Evolutionary conservation across 2,329 filamentous ascomycete species (phyloP).

Genomic region (Ophidiomyces ophidiicola): DNA sequence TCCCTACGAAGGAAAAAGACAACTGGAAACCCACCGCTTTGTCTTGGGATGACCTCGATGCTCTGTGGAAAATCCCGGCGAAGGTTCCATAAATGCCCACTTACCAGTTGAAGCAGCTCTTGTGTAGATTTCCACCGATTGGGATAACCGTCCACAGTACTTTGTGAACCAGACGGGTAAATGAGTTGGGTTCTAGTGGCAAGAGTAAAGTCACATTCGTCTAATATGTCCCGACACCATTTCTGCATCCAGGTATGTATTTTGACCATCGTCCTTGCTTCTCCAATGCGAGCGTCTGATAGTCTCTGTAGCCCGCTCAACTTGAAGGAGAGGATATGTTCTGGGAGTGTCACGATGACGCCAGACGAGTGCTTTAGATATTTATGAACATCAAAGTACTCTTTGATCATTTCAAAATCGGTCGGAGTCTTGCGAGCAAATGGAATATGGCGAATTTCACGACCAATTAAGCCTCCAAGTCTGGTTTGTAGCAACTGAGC

Average conservation of each 20-base stretch:
- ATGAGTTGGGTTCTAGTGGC: constrained; percentile 49
- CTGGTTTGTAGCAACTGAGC: constrained; percentile 43
- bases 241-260: constrained; percentile 41
- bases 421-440: constrained; percentile 42
- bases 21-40: constrained; percentile 40
- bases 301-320: constrained; percentile 49
- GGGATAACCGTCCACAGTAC: constrained; percentile 41
- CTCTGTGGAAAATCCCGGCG: constrained; percentile 31
- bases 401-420: constrained; percentile 19
- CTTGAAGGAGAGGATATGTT: constrained; percentile 54
- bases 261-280: constrained; percentile 39
- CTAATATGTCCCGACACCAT: constrained; percentile 45
- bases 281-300: constrained; percentile 33
- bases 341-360: constrained; percentile 49
- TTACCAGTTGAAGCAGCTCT: constrained; percentile 38
- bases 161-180: constrained; percentile 48
- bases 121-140: constrained; percentile 48
- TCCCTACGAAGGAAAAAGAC: constrained; percentile 43
- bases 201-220: constrained; percentile 54
- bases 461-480: constrained; percentile 44
- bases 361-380: constrained; percentile 27
- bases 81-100: constrained; percentile 23
- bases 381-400: constrained; percentile 31
- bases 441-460: constrained; percentile 46
- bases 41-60: constrained; percentile 39